Percentiles rank a stretch among this genome's conserved stretches.
Evolutionary conservation across 805 yeast genomes (phyloP).

Genomic region (Pichia manshurica): DNA sequence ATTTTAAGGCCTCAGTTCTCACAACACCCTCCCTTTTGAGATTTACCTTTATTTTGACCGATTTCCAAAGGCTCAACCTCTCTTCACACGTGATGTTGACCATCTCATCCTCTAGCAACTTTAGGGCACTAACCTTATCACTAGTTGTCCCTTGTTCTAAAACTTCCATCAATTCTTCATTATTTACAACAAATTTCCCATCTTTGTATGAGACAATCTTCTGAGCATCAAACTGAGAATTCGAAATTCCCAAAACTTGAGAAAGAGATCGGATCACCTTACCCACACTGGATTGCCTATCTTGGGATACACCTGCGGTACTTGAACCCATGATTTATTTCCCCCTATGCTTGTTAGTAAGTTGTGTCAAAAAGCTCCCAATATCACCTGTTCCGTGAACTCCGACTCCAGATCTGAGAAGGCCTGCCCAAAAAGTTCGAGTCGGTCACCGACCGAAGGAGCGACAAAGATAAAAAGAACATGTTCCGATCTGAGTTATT

Average conservation of each 20-base stretch:
- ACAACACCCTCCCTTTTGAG: conserved; percentile 29
- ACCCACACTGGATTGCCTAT: conserved; percentile 4
- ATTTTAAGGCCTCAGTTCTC: conserved; percentile 44
- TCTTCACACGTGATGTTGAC: conserved; percentile 49
- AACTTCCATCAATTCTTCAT: conserved; percentile 17
- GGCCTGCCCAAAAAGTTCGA: no score
- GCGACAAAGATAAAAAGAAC: no score
- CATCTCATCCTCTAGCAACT: conserved; percentile 43
- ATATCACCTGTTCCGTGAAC: no score
- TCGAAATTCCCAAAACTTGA: conserved; percentile 9
- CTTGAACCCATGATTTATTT: background rate
- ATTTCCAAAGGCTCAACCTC: conserved; percentile 72
- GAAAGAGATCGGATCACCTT: conserved; percentile 10
- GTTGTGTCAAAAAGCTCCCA: no score
- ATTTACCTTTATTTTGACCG: conserved; percentile 49
- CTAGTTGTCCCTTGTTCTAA: conserved; percentile 20
- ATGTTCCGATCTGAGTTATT: no score
- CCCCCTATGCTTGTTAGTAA: background rate
- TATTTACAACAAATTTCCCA: conserved; percentile 15
- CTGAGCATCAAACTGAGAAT: conserved; percentile 3
- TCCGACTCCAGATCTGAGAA: no score
- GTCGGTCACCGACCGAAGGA: no score
- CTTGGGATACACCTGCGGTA: background rate
- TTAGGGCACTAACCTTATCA: conserved; percentile 46
- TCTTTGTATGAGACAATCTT: conserved; percentile 7